Evolutionary conservation across 2,329 filamentous ascomycete genomes (phyloP), one percentile per base, ranked within the genome.

Genomic region (Colletotrichum sp.): DNA sequence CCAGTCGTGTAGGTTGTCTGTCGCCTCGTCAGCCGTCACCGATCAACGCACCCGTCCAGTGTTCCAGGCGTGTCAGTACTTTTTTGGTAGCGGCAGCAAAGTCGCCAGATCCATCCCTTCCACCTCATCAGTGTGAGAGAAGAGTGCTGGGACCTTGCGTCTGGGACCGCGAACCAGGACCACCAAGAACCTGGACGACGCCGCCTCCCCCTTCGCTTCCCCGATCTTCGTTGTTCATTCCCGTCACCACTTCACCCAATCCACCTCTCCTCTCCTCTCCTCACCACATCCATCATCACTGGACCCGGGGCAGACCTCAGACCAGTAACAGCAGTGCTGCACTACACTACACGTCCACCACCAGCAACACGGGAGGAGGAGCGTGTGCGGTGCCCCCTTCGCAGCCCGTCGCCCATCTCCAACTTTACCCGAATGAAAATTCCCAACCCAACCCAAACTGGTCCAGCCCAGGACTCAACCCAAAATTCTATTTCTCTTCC

Each of bases 371-470:
- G 24, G 55, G 26, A 39, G 55, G 26, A 39, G n/a, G 44, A 52
- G 6, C 44, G 44, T 52, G 44, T 32, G 8, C 59, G 28, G 59
- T 63, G 28, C 71, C 69, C 68, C 60, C 76, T 57, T 73, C 49
- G 28, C 21, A 59, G 26, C 66, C 21, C 30, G 36, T 44, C 75
- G 32, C 36, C 62, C 77, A 55, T 76, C 64, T 75, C 71, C 75
- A 69, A 76, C 57, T 71, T 76, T 75, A 69, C 63, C 72, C 71
- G 75, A 75, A 57, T 59, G 16, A 62, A 77, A 74, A 75, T 66
- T 69, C 71, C 68, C 68, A 78, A 57, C 69, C 44, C 76, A 72
- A 65, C 75, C 72, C 78, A 76, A 68, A 76, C 60, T 39, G 64
- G 63, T 64, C 71, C 79, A 68, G 68, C 75, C 65, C 74, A 72